phyloP scores from a whole-genome alignment of 345 rosid genomes.

The Moricandia moricandioides region DNA sequence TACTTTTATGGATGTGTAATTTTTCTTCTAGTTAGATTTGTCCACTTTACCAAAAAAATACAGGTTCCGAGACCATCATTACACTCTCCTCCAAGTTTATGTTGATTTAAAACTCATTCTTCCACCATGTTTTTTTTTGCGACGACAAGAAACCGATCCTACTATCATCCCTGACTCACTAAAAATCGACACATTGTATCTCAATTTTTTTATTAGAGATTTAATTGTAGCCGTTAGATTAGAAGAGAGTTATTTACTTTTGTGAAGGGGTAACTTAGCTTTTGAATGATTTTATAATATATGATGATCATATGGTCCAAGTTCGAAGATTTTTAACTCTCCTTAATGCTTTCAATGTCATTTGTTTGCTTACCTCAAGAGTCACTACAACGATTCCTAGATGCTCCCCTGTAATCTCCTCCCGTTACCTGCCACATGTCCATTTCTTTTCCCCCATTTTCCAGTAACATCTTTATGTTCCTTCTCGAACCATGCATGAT shows the following conservation, averaged over 20 bases:
- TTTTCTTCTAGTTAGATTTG: not conserved
- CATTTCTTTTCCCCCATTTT: constrained; percentile 24
- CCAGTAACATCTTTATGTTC: constrained; percentile 3
- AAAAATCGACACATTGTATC: constrained; percentile 2
- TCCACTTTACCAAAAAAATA: not conserved
- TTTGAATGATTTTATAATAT: constrained; percentile 23
- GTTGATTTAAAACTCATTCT: not conserved
- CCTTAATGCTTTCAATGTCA: constrained; percentile 36
- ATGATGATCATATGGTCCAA: constrained; percentile 10
- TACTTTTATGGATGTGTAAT: not conserved
- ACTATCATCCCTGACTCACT: not conserved
- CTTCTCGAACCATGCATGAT: constrained; percentile 23
- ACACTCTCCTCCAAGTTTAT: not conserved
- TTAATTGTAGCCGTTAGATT: constrained; percentile 10
- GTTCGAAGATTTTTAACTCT: constrained; percentile 27
- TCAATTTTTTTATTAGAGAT: not conserved
- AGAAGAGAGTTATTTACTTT: constrained; percentile 11
- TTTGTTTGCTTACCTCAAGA: constrained; percentile 31
- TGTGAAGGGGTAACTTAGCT: constrained; percentile 36
- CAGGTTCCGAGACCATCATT: not conserved
- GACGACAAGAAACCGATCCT: constrained; percentile 25
- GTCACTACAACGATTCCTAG: constrained; percentile 11
- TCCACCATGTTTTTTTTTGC: not conserved
- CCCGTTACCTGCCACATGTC: constrained; percentile 8
- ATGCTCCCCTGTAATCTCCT: constrained; percentile 8